Conservation (phyloP, 2,329 filamentous ascomycete genomes). For the Cladosporium sp. region DNA sequence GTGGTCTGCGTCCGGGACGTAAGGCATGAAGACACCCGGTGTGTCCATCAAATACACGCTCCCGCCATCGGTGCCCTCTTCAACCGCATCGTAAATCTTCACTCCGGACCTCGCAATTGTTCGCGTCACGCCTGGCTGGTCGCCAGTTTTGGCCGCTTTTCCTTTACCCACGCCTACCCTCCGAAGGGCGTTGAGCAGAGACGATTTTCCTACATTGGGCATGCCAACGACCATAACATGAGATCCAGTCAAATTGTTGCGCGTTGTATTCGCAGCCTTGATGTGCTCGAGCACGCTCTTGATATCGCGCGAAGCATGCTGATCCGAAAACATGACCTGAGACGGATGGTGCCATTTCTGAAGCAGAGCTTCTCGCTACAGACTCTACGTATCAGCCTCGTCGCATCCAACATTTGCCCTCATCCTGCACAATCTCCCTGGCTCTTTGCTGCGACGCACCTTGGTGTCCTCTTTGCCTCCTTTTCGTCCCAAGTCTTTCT, state of each 20-base stretch:
- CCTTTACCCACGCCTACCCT: slow-evolving; percentile 59
- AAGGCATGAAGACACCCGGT: slow-evolving; percentile 91
- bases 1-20: slow-evolving; percentile 74
- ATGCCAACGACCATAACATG: slow-evolving; percentile 88
- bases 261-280: slow-evolving; percentile 45
- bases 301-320: slow-evolving; percentile 41
- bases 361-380: slow-evolving; percentile 46
- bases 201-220: slow-evolving; percentile 96
- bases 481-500: slow-evolving; percentile 66
- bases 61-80: slow-evolving; percentile 46
- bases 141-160: slow-evolving; percentile 78
- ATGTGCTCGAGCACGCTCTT: slow-evolving; percentile 48
- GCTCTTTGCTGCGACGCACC: slow-evolving; percentile 22
- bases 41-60: slow-evolving; percentile 87
- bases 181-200: slow-evolving; percentile 83
- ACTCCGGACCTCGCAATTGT: slow-evolving; percentile 74
- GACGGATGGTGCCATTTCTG: slow-evolving; percentile 51
- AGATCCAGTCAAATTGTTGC: slow-evolving; percentile 69
- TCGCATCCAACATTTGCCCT: background rate
- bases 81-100: slow-evolving; percentile 64
- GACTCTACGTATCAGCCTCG: slow-evolving; percentile 28
- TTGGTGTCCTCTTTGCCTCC: slow-evolving; percentile 27
- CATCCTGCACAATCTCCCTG: background rate
- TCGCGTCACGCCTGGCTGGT: slow-evolving; percentile 83
- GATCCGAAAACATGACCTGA: slow-evolving; percentile 50